Base-by-base conservation (phyloP, 179 eudicot species). In the Gypsophila paniculata region DNA sequence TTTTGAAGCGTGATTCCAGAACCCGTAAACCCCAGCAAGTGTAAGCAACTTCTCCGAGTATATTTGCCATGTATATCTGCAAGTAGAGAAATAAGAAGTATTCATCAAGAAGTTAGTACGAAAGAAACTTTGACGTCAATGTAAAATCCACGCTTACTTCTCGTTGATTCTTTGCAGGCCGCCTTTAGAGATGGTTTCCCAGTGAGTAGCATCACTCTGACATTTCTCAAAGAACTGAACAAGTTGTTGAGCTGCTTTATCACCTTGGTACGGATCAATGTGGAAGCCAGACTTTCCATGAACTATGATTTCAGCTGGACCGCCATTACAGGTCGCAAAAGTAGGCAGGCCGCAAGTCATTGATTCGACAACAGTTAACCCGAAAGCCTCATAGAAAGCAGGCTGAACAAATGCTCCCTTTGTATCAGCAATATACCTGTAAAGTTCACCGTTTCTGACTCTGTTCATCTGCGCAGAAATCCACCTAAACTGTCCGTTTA, bases 401-500 rank as follows among this genome's bases (percentile, higher is more conserved):
- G 86, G 86, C 72, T 83, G 94, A 46, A 90, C 90, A 46, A 92
- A 90, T 7, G 87, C 88, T n/a, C 98, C 98, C 34, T 49, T 81
- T 39, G 84, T 87, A 80, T 92, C 98, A 1, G 96, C 91, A 54
- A 92, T 79, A 75, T 55, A 90, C 12, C 98, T 84, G 75, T 92
- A 92, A 21, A 92, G 88, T 61, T 92, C 98, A 4, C 98, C 96
- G 38, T 81, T 92, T 72, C 87, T 76, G 23, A 76, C 81, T 7
- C 95, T 78, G 79, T 86, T 79, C 89, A 88, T 85, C 69, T 88
- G 94, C 9, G 89, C 81, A 21, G 98, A 85, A 55, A 92, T 92
- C 98, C 98, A 92, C 48, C 98, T 72, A 52, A 92, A 83, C 8
- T 90, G 86, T 19, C 92, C 94, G 19, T 90, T 79, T 49, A 86